Evolutionary conservation across 306 rosid genomes (phyloP), one percentile per base, ranked within the genome.

Genomic region (Mimosa pudica): DNA sequence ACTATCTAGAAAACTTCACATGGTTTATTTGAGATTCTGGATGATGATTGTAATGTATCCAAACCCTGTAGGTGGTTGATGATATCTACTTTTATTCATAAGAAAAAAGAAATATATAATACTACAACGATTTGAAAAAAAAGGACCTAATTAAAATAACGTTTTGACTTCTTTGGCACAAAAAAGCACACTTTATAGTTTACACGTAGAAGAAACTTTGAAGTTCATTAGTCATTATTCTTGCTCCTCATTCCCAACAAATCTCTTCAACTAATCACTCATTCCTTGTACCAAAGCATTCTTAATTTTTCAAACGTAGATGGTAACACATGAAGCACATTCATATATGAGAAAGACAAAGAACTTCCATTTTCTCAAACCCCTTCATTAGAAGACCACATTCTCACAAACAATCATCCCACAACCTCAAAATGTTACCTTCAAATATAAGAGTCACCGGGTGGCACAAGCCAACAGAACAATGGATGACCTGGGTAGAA

Each of bases 401-500:
- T 7, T 4, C 2, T n/a, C 42, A 38, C 5, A 38, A 48, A 74
- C 0, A 47, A 35, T 63, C 82, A 9, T 5, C 65, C 79, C n/a
- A 49, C 3, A 68, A 62, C 46, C 79, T 33, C 8, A 3, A 4
- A 47, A 57, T 55, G 2, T 17, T 73, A 10, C 77, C 73, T 0
- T 5, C 42, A 3, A 9, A 67, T 3, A 79, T 82, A 0, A 75
- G 6, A 10, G 78, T 73, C 80, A 60, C 16, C 1, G 85, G 92
- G 3, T 86, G 92, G 88, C 10, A 9, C 0, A 0, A 1, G 0
- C 89, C 90, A 1, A 33, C 1, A 1, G 57, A 30, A 68, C 77
- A 82, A 2, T 89, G 88, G 92, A 77, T 41, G 0, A 70, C 24
- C 7, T 89, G 90, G 89, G 78, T 75, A 8, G 46, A 64, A 9